Evolutionary conservation across 2,329 filamentous ascomycete genomes (phyloP), one percentile per base, ranked within the genome.

Genomic region (Neofusicoccum ribis): DNA sequence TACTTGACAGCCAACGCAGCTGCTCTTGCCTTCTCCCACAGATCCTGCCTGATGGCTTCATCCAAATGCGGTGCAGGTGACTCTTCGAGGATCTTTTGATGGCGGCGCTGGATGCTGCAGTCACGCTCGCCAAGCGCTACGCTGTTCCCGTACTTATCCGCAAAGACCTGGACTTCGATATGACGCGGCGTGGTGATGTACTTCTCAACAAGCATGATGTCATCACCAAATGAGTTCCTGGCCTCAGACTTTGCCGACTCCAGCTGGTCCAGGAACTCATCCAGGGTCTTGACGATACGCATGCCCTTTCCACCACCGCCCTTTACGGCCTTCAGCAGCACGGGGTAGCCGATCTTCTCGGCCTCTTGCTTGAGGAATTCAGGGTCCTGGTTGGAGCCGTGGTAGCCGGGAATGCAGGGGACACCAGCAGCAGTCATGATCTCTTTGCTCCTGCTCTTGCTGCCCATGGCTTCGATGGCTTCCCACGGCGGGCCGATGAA

Each of bases 381-480:
- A 1, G 85, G 81, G 56, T 90, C 87, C 80, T 99, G 95, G 61
- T 97, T 91, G 1, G 84, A 73, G 17, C 95, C 95, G 76, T 98
- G 95, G 73, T 99, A 99, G 0, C 95, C 95, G 0, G 95, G 95
- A 56, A 99, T 95, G 73, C 95, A 98, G 4, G 93, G 93, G 3
- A 99, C 95, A 8, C 93, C 92, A n/a, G 95, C 94, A 4, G 88
- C 88, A 39, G 87, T 92, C 95, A 99, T 98, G 74, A 99, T 97
- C 75, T 97, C 91, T 78, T 99, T 99, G 61, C 91, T 95, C 66
- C 91, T 85, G 64, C 85, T 93, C 81, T 97, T 97, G 80, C 96
- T 92, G 58, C 93, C 93, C 93, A 97, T 97, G 66, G 86, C 85
- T 70, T 89, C 86, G 64, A 89, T 89, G 2, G 93, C 92, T 65